A percentile compares a stretch with the other conserved stretches of the same genome.
These are phyloP conservation scores for Penicillium freii DNA, from an alignment of 2,329 filamentous ascomycete genomes.

Conservation along the genomic window DNA sequence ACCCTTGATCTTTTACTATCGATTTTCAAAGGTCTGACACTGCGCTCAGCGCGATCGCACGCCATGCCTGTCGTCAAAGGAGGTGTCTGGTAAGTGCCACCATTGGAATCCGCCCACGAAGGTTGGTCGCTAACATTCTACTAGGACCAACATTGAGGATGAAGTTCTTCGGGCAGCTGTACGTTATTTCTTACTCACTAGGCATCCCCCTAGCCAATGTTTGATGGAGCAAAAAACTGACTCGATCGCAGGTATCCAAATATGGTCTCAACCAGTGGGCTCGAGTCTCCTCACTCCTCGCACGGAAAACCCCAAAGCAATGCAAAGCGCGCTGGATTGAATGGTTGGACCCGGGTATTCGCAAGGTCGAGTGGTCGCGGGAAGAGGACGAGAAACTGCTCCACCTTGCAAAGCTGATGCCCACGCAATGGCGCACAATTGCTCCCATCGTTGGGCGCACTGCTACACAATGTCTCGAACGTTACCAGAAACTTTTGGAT, in stretches of 20 bases:
- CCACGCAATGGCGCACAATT: conserved; percentile 98
- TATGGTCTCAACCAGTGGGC: conserved; percentile 98
- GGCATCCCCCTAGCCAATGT: not conserved
- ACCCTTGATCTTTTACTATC: not conserved
- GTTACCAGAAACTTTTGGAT: conserved; percentile 93
- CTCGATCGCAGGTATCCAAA: conserved; percentile 62
- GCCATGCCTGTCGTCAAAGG: conserved; percentile 65
- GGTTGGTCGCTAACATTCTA: conserved; percentile 19
- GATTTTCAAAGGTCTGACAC: not conserved
- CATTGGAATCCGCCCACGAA: not conserved
- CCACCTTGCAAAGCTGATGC: conserved; percentile 96
- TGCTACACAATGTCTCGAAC: conserved; percentile 93
- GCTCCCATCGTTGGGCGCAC: conserved; percentile 94
- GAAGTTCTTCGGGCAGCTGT: conserved; percentile 93
- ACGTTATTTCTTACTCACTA: conserved; percentile 12
- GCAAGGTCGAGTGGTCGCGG: conserved; percentile 98
- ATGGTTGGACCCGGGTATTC: conserved; percentile 96
- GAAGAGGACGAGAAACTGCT: conserved; percentile 98
- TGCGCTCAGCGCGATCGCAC: conserved; percentile 21
- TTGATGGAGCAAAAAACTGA: conserved; percentile 13
- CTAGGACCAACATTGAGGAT: conserved; percentile 70
- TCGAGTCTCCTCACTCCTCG: conserved; percentile 92
- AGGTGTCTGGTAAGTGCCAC: conserved; percentile 55
- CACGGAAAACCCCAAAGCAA: conserved; percentile 96
- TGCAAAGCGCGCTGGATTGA: conserved; percentile 98